Evolutionary conservation across 192 early-diverging fungal genomes (phyloP).

Genomic region (Neocallimastix lanati): DNA sequence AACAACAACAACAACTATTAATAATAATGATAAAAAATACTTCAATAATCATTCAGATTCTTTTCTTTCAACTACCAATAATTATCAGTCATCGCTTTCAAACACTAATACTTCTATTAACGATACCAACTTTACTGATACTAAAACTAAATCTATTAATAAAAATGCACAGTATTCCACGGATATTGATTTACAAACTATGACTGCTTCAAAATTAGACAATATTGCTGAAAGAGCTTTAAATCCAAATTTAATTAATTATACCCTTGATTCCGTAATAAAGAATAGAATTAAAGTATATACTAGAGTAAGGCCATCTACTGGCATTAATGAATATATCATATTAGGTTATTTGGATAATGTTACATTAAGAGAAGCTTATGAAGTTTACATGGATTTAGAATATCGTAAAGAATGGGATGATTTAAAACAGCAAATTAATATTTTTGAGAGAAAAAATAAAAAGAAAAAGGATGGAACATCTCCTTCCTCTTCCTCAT

Average conservation of each 20-base stretch:
- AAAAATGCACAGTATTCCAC: not conserved
- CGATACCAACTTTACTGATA: not conserved
- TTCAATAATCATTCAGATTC: too few relatives aligned
- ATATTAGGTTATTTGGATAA: not conserved
- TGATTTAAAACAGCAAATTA: not conserved
- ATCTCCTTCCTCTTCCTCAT: not conserved
- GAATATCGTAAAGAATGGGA: constrained; percentile 3
- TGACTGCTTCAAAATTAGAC: not conserved
- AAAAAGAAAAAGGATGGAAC: not conserved
- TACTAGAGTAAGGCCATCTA: not conserved
- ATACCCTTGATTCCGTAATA: not conserved
- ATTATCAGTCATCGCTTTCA: too few relatives aligned
- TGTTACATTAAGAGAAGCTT: not conserved
- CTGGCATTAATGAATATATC: not conserved
- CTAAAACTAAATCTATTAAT: too few relatives aligned
- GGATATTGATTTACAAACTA: not conserved
- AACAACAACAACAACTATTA: too few relatives aligned
- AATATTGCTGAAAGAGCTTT: not conserved
- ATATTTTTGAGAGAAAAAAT: not conserved
- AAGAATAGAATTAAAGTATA: not conserved
- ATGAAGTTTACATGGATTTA: constrained; percentile 1
- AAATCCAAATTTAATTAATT: not conserved
- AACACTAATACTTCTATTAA: too few relatives aligned
- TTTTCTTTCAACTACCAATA: too few relatives aligned
- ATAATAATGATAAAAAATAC: too few relatives aligned